Evolutionary conservation across 148 eudicot species (phyloP), one percentile per base, ranked within the genome.

Genomic region (Cornus florida): DNA sequence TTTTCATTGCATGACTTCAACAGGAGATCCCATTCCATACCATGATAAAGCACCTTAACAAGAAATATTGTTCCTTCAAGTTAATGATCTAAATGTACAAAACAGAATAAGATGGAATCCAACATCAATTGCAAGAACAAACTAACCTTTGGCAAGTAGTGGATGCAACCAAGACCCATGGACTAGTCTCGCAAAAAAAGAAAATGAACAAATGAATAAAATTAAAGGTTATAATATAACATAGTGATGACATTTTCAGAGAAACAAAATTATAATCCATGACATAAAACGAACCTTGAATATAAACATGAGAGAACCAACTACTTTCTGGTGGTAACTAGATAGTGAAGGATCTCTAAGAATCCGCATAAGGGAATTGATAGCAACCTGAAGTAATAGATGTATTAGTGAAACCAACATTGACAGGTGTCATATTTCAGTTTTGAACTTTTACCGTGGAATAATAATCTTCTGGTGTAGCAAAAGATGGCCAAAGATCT

Each of bases 401-500:
- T 39, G 66, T 60, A 64, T 78, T 66, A 78, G 73, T 73, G 67
- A 69, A 62, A 80, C 32, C 77, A 72, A 48, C 57, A 64, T 69
- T 2, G 22, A 60, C 38, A 48, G 64, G 16, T 43, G 35, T 35
- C 62, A 74, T 10, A 48, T 53, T 67, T 67, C 11, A 46, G 3
- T 24, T n/a, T 64, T 71, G 28, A 72, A 66, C 39, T 33, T 75
- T 87, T 88, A 96, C 99, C 87, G 98, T 96, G 10, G 99, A 96
- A 78, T 80, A 93, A 79, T 96, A 96, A 87, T 96, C 99, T 85
- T 96, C 99, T 22, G 98, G 92, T 74, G 99, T 96, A 22, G 95
- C 89, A 90, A 93, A 93, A 67, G 97, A 89, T 19, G 99, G 99
- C 97, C 98, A 93, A 70, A 95, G 91, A 83, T 96, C 99, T 92